Base-by-base conservation (phyloP, 768 basidiomycete genomes). In the Tubosaeta sp. region DNA sequence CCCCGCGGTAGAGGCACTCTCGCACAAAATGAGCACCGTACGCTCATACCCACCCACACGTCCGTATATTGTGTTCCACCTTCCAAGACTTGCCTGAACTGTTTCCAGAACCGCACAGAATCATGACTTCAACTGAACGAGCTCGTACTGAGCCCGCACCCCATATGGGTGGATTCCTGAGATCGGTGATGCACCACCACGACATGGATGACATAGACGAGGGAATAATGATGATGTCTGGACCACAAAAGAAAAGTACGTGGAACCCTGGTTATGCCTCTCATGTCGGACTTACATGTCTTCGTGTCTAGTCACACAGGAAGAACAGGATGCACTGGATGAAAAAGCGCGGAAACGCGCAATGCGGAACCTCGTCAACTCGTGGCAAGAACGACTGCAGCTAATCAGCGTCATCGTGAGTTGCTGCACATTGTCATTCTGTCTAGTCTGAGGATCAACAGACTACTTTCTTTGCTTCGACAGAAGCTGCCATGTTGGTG, bases 401-500 rank as follows among this genome's bases (percentile, higher is more conserved):
- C 68, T 84, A 11, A 82, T 84, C 64, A 77, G 74, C 37, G 74
- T 84, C 32, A 81, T 83, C 46, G 82, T 81, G 43, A 59, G 80
- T 69, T 26, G 27, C 50, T n/a, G 1, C 13, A 17, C 25, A 19
- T 10, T 27, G 13, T 17, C 29, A 6, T 25, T 42, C 33, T 34
- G 26, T 38, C 10, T 27, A 29, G 26, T 51, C 31, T 50, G 27
- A 56, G 12, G 5, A 8, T 37, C 16, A 47, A 14, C 7, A 84
- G 82, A 81, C 82, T 0, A 84, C 82, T 0, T 84, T 84, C 63
- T 83, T 84, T 50, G 83, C 82, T 1, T 76, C 81, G 0, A 78
- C 74, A 17, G 82, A 83, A 61, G 76, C 79, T 0, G 77, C 75
- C 22, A 67, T 83, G 62, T 66, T 84, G 8, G 72, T 74, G 25